Conservation (phyloP, 2,329 filamentous ascomycete species). For the Colletotrichum sublineola region DNA sequence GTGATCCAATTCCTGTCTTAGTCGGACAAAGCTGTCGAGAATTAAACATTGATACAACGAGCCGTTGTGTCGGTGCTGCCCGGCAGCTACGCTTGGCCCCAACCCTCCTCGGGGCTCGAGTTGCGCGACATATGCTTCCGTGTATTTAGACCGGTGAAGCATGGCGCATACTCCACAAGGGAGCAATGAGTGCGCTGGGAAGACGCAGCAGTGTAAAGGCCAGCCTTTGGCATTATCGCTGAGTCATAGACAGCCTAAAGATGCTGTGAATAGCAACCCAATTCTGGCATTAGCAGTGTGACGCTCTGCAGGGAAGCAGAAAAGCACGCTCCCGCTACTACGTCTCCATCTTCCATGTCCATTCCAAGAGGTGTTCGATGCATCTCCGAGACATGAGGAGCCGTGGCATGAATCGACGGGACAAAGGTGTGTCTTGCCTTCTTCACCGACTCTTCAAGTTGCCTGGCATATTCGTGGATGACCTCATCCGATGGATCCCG, state of each 20-base stretch:
- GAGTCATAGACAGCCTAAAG: constrained; percentile 33
- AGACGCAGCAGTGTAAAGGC: neutral
- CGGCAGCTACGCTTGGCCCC: neutral
- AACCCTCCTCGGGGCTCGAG: constrained; percentile 1
- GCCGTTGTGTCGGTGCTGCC: neutral
- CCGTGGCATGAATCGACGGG: constrained; percentile 33
- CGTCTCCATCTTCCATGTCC: constrained; percentile 37
- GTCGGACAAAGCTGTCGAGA: constrained; percentile 1
- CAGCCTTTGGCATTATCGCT: constrained; percentile 2
- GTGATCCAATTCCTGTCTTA: constrained; percentile 1
- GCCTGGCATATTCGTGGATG: constrained; percentile 33
- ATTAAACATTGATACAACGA: neutral
- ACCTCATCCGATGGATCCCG: constrained; percentile 34
- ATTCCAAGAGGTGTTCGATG: constrained; percentile 40
- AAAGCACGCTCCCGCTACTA: constrained; percentile 41
- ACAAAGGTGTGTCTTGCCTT: constrained; percentile 23
- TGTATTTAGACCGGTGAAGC: constrained; percentile 38
- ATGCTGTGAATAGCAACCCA: constrained; percentile 36
- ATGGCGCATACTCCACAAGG: constrained; percentile 30
- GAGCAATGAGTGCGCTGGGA: neutral
- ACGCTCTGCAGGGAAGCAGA: constrained; percentile 40
- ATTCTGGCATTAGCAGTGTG: constrained; percentile 36
- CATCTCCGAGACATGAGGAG: constrained; percentile 39
- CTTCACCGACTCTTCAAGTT: constrained; percentile 43
- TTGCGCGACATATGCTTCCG: constrained; percentile 31